These are phyloP conservation scores for Backusella psychrophila DNA, from an alignment of 192 early-diverging fungal species.

Conservation along the genomic window DNA sequence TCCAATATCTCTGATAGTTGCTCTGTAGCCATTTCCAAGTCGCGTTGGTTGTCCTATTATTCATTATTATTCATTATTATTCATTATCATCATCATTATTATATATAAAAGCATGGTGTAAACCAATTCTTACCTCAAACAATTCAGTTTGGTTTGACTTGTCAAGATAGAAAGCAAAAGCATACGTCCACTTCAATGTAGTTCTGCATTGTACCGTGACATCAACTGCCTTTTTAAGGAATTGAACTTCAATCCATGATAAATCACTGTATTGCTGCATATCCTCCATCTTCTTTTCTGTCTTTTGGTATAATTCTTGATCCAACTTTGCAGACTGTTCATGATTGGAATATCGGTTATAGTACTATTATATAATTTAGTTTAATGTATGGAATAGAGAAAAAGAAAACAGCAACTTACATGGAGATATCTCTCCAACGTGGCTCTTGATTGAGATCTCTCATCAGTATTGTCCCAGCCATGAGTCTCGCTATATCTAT, in stretches of 20 bases:
- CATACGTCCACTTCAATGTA: slow-evolving; percentile 98
- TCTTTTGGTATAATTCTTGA: slow-evolving; percentile 77
- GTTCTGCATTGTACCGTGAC: slow-evolving; percentile 84
- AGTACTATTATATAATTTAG: slow-evolving; percentile 62
- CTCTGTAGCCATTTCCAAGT: slow-evolving; percentile 98
- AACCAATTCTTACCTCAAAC: slow-evolving; percentile 59
- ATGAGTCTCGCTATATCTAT: slow-evolving; percentile 91
- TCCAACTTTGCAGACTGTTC: slow-evolving; percentile 90
- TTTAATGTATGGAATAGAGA: neutral
- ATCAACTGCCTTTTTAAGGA: slow-evolving; percentile 89
- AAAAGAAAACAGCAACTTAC: slow-evolving; percentile 44
- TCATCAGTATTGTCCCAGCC: slow-evolving; percentile 84
- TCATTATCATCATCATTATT: no score
- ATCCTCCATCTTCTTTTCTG: slow-evolving; percentile 94
- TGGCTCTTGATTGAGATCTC: slow-evolving; percentile 83
- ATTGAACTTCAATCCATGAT: slow-evolving; percentile 99
- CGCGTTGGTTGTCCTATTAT: slow-evolving; percentile 84
- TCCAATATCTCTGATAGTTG: slow-evolving; percentile 90
- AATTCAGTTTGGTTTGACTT: slow-evolving; percentile 84
- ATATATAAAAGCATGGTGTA: no score
- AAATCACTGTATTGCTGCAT: slow-evolving; percentile 88
- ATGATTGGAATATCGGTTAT: slow-evolving; percentile 97
- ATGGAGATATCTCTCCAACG: slow-evolving; percentile 93
- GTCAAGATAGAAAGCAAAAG: slow-evolving; percentile 91
- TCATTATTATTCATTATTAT: no score